Conservation (phyloP, 768 basidiomycete species). For the Phlegmacium glaucopus region DNA sequence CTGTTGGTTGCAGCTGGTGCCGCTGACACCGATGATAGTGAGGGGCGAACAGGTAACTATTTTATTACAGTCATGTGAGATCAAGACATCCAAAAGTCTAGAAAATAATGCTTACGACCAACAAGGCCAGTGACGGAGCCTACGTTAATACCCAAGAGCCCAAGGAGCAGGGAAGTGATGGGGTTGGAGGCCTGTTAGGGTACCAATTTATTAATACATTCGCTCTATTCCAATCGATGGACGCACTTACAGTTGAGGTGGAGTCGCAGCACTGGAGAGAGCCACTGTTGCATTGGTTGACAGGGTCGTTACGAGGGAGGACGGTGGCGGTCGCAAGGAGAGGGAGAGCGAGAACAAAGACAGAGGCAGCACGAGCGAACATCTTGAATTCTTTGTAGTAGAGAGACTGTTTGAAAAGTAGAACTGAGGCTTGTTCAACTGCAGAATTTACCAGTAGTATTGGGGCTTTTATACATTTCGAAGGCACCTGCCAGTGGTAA, state of each 20-base stretch:
- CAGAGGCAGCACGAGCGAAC: constrained; percentile 15
- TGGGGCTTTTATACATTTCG: constrained; percentile 13
- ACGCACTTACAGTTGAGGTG: constrained; percentile 13
- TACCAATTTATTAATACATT: no score
- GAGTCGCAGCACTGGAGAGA: constrained; percentile 26
- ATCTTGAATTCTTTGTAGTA: constrained; percentile 13
- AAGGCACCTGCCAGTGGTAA: neutral
- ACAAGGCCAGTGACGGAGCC: constrained; percentile 14
- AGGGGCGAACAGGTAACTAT: constrained; percentile 29
- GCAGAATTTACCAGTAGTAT: constrained; percentile 4
- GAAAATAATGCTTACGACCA: constrained; percentile 9
- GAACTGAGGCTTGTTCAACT: constrained; percentile 19
- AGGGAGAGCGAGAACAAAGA: constrained; percentile 19
- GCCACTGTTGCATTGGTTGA: constrained; percentile 26
- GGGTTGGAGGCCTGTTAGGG: no score
- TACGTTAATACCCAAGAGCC: constrained; percentile 22
- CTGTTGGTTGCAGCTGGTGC: constrained; percentile 22
- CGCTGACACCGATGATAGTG: constrained; percentile 20
- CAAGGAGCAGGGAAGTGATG: no score
- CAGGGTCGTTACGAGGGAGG: constrained; percentile 13
- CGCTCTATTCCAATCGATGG: no score
- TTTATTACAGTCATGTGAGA: constrained; percentile 3
- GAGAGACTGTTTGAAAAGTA: constrained; percentile 2
- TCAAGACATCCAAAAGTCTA: no score
- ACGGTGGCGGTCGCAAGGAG: constrained; percentile 19